phyloP scores from a whole-genome alignment of 768 basidiomycete genomes.

The Boletus barrowsii region DNA sequence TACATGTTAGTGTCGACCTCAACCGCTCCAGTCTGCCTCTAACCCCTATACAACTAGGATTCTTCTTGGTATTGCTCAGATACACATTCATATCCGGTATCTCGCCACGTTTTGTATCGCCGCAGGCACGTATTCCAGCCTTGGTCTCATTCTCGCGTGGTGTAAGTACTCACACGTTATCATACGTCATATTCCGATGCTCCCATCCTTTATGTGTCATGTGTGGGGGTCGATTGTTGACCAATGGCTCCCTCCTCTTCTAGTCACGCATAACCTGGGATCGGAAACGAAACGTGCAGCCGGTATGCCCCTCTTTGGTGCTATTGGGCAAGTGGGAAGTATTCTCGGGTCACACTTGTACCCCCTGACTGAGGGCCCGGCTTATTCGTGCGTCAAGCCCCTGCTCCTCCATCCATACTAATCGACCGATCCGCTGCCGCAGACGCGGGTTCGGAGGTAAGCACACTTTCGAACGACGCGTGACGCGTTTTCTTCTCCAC shows the following conservation, averaged over 20 bases:
- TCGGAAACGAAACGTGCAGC: slow-evolving; percentile 46
- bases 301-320: slow-evolving; percentile 40
- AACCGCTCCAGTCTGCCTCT: not conserved
- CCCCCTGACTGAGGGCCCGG: slow-evolving; percentile 39
- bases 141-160: slow-evolving; percentile 48
- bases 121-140: slow-evolving; percentile 44
- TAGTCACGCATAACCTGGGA: slow-evolving; percentile 42
- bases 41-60: slow-evolving; percentile 19
- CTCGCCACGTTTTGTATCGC: slow-evolving; percentile 46
- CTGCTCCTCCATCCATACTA: not conserved
- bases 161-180: slow-evolving; percentile 31
- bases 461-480: not conserved
- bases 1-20: slow-evolving; percentile 34
- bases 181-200: not conserved
- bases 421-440: not conserved
- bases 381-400: slow-evolving; percentile 30
- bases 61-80: slow-evolving; percentile 32
- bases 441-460: slow-evolving; percentile 4
- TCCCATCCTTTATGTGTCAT: not conserved
- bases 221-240: not conserved
- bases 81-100: slow-evolving; percentile 38
- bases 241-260: not conserved
- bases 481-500: not conserved
- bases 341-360: slow-evolving; percentile 42
- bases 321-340: slow-evolving; percentile 41